A percentile compares a stretch with the other conserved stretches of the same genome.
These are phyloP conservation scores for Cryoendolithus antarcticus DNA, from an alignment of 2,329 filamentous ascomycete genomes.

Conservation along the genomic window DNA sequence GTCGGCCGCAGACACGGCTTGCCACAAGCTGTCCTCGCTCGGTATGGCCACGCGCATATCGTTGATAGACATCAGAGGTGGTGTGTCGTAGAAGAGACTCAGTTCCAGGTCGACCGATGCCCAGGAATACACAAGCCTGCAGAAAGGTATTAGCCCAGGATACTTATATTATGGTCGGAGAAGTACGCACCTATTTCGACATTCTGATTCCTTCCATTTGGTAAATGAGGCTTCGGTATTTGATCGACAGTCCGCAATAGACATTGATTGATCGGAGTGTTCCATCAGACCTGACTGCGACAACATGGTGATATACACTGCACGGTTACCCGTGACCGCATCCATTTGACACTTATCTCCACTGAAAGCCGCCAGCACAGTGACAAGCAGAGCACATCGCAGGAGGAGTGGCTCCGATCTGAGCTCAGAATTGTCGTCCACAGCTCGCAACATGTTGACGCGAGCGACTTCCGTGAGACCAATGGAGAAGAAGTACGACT, in stretches of 20 bases:
- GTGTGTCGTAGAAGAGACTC: constrained; percentile 46
- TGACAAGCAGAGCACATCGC: constrained; percentile 43
- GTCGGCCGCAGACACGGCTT: neutral
- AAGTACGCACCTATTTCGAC: constrained; percentile 28
- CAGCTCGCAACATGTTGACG: constrained; percentile 46
- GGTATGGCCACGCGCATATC: constrained; percentile 44
- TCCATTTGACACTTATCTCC: constrained; percentile 53
- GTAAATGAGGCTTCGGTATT: constrained; percentile 45
- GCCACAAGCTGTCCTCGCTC: neutral
- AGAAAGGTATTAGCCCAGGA: no score
- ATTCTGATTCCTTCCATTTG: constrained; percentile 53
- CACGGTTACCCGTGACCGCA: constrained; percentile 3
- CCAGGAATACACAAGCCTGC: constrained; percentile 47
- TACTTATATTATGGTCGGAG: no score
- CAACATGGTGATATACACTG: constrained; percentile 31
- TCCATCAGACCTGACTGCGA: constrained; percentile 47
- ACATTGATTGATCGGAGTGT: constrained; percentile 28
- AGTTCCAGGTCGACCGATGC: constrained; percentile 50
- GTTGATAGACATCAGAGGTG: constrained; percentile 40
- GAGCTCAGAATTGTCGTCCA: constrained; percentile 45
- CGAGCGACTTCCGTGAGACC: constrained; percentile 47
- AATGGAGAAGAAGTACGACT: constrained; percentile 42
- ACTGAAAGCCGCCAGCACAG: constrained; percentile 45
- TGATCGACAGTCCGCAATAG: constrained; percentile 28
- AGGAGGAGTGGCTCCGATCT: constrained; percentile 41